Evolutionary conservation across 164 flowering plant genomes (phyloP).

Genomic region (Vitis vinifera): ASM3070453v1 NC_081816.1:6734001-6734500

Average conservation of each 20-base stretch:
- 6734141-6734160: conserved; percentile 53
- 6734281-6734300: conserved; percentile 79
- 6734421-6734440: neutral
- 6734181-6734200: conserved; percentile 39
- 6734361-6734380: conserved; percentile 85
- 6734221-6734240: conserved; percentile 39
- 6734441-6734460: neutral
- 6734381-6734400: conserved; percentile 63
- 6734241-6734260: conserved; percentile 46
- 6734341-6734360: conserved; percentile 96
- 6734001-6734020: conserved; percentile 7
- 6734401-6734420: neutral
- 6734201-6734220: conserved; percentile 35
- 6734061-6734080: conserved; percentile 90
- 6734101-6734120: conserved; percentile 92
- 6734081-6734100: conserved; percentile 95
- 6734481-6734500: conserved; percentile 86
- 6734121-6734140: conserved; percentile 76
- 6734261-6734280: conserved; percentile 49
- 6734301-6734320: conserved; percentile 90
- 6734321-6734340: conserved; percentile 72
- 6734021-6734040: conserved; percentile 32
- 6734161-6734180: conserved; percentile 41
- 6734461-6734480: conserved; percentile 37
- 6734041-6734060: conserved; percentile 77